Percentiles rank a stretch among this genome's conserved stretches.
phyloP scores from a whole-genome alignment of 352 stramenopile species.

The Phytopythium oedochilum region DNA sequence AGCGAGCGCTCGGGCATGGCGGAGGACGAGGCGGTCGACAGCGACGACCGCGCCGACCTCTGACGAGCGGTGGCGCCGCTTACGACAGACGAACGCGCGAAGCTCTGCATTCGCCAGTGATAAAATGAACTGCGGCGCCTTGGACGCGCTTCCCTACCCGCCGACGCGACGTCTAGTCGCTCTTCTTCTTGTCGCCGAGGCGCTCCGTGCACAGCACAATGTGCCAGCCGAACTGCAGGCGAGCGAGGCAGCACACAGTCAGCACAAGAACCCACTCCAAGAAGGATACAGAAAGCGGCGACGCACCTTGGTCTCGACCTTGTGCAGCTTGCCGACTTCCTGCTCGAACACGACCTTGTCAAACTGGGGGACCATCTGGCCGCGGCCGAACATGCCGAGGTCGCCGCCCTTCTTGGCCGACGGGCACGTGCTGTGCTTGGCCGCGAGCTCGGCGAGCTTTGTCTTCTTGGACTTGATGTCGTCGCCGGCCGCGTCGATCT shows the following conservation, averaged over 20 bases:
- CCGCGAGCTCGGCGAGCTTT: conserved; percentile 51
- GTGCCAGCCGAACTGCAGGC: conserved; percentile 66
- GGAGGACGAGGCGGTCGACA: conserved; percentile 16
- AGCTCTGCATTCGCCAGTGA: background rate
- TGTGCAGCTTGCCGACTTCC: conserved; percentile 46
- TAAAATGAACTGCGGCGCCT: background rate
- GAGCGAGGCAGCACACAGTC: background rate
- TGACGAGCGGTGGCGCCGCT: background rate
- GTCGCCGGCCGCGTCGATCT: conserved; percentile 47
- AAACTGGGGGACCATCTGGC: conserved; percentile 75
- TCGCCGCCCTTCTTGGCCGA: conserved; percentile 59
- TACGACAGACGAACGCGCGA: background rate
- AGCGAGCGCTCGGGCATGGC: conserved; percentile 54
- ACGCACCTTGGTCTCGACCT: conserved; percentile 51
- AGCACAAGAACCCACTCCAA: background rate
- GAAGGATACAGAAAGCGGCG: background rate
- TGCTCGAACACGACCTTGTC: conserved; percentile 63
- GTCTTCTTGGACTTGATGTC: conserved; percentile 24
- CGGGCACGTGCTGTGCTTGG: conserved; percentile 46
- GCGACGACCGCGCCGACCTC: conserved; percentile 11
- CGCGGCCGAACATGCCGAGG: conserved; percentile 60
- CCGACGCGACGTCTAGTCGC: conserved; percentile 18
- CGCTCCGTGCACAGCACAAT: conserved; percentile 68
- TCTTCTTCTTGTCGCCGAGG: conserved; percentile 35
- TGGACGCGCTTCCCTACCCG: too few relatives aligned